Evolutionary conservation across 2,329 filamentous ascomycete genomes (phyloP), one percentile per base, ranked within the genome.

Genomic region (Neopestalotiopsis sp.): DNA sequence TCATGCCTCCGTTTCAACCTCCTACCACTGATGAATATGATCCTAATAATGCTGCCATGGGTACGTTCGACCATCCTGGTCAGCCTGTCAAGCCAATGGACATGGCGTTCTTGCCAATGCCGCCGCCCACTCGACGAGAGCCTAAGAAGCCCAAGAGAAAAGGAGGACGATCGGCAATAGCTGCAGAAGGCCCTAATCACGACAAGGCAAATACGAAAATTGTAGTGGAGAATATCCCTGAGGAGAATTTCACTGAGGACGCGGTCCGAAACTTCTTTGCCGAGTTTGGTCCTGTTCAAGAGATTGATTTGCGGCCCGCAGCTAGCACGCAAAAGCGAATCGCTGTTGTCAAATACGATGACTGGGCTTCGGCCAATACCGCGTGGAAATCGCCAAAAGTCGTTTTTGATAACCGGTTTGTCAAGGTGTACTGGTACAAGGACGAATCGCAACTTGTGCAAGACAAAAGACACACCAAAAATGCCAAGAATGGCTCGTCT

Each of bases 371-470:
- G 14, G 93, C 93, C 14, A 88, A 90, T 69, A 86, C 88, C 17
- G 93, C 93, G 2, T 94, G 93, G 77, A 86, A 87, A 61, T 94
- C 91, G 9, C 93, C 93, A 0, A 94, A 94, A 75, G 91, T 90
- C 61, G 91, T 96, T 59, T 96, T 95, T 75, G 92, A 95, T 74
- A 96, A 95, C 73, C 86, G 93, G 12, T 96, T 96, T 74, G 93
- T 96, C 63, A 95, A 94, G 74, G 91, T 95, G 0, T 94, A 91
- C 74, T 95, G 93, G 93, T 86, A 89, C 76, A 91, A 89, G 73
- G 85, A 87, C 5, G 84, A 86, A 57, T 75, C 75, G 2, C 69
- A 79, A 13, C 76, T 78, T 1, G 71, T 74, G 66, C 40, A 72
- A 42, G n/a, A 75, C 61, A 78, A 74, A 17, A 77, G 78, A 17